Evolutionary conservation across 106 monocot genomes (phyloP).

Genomic region (Dioscorea zingiberensis): DNA sequence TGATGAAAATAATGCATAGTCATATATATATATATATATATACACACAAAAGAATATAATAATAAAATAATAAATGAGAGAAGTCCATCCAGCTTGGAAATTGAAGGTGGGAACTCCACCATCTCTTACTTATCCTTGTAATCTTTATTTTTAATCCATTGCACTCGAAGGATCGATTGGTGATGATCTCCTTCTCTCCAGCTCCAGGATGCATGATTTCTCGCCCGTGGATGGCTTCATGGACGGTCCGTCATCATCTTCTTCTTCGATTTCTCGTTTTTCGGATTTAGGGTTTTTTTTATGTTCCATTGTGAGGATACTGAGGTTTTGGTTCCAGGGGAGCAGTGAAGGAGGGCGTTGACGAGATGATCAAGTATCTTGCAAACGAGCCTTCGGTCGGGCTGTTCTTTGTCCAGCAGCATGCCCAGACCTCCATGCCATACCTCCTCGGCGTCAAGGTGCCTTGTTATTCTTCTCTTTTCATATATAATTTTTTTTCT

Average conservation of each 20-base stretch:
- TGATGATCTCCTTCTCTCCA: slow-evolving; percentile 20
- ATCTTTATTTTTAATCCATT: too few species aligned
- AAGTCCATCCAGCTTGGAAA: too few species aligned
- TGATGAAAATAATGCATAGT: too few species aligned
- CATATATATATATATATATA: too few species aligned
- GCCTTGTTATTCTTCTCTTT: neutral
- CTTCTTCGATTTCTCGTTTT: neutral
- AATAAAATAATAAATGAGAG: too few species aligned
- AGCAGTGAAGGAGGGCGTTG: slow-evolving; percentile 75
- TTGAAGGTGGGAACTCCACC: too few species aligned
- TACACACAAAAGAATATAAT: too few species aligned
- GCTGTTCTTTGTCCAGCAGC: slow-evolving; percentile 83
- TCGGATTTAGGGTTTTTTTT: neutral
- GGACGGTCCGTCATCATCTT: slow-evolving; percentile 15
- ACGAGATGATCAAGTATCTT: slow-evolving; percentile 83
- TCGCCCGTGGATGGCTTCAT: slow-evolving; percentile 58
- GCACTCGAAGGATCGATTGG: slow-evolving; percentile 1
- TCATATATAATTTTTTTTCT: too few species aligned
- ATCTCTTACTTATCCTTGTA: too few species aligned
- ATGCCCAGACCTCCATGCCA: slow-evolving; percentile 67
- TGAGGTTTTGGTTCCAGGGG: neutral
- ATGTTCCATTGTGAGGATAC: neutral
- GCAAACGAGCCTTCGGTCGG: slow-evolving; percentile 94
- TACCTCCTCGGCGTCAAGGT: slow-evolving; percentile 63
- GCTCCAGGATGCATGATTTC: slow-evolving; percentile 27